These are phyloP conservation scores for Neoarthrinium moseri DNA, from an alignment of 2,329 filamentous ascomycete species.

Conservation along the genomic window DNA sequence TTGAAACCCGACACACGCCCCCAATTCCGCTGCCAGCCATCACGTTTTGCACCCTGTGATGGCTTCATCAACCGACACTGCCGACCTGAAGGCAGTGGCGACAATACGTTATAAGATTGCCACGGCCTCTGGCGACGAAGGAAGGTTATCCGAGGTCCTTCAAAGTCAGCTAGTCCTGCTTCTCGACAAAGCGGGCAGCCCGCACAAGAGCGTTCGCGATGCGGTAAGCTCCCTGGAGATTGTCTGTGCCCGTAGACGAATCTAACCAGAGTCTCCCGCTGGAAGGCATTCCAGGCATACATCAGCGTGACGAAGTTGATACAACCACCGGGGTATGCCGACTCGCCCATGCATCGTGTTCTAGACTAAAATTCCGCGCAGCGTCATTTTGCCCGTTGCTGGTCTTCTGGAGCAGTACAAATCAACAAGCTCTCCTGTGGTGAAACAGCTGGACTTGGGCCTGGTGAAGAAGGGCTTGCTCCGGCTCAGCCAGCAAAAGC, in stretches of 20 bases:
- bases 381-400: conserved; percentile 79
- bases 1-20: neutral
- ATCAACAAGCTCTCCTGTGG: conserved; percentile 67
- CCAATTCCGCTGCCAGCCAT: neutral
- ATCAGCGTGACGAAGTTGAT: conserved; percentile 55
- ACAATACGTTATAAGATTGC: conserved; percentile 32
- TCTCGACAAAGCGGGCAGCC: conserved; percentile 82
- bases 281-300: conserved; percentile 49
- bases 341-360: conserved; percentile 5
- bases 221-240: conserved; percentile 17
- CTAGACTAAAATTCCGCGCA: conserved; percentile 24
- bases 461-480: conserved; percentile 81
- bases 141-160: conserved; percentile 76
- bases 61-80: conserved; percentile 25
- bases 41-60: conserved; percentile 15
- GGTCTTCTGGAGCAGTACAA: conserved; percentile 88
- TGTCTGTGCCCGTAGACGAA: neutral
- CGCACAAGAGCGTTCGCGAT: conserved; percentile 72
- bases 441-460: conserved; percentile 84
- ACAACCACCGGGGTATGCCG: conserved; percentile 45
- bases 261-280: neutral
- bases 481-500: conserved; percentile 54
- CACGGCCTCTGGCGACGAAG: conserved; percentile 68
- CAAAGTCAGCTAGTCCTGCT: conserved; percentile 78
- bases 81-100: conserved; percentile 30